Percentiles rank a stretch among this genome's conserved stretches.
phyloP scores from a whole-genome alignment of 2,329 filamentous ascomycete species.

The Aspergillus quadrilineatus region DNA sequence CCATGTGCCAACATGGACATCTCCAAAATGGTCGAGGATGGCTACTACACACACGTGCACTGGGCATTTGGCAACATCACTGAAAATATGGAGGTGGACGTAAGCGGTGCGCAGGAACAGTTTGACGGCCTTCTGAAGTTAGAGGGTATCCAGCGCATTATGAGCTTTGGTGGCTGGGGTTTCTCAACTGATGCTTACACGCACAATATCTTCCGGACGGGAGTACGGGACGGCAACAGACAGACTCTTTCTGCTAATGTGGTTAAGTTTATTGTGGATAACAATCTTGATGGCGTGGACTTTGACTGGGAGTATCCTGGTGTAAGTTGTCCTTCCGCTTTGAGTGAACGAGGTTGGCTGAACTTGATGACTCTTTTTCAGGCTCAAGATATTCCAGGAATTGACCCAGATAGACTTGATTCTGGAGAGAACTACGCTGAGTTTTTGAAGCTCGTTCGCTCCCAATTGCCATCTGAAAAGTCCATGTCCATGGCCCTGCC shows the following conservation, averaged over 20 bases:
- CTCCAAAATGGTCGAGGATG: not conserved
- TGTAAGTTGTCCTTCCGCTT: constrained; percentile 4
- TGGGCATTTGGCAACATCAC: constrained; percentile 40
- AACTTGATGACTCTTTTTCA: not conserved
- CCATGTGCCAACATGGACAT: constrained; percentile 32
- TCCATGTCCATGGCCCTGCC: constrained; percentile 28
- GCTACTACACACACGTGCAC: constrained; percentile 36
- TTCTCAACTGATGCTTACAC: constrained; percentile 40
- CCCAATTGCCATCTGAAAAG: constrained; percentile 17
- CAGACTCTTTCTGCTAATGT: constrained; percentile 30
- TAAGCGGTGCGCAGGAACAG: not conserved
- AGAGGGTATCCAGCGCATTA: constrained; percentile 21
- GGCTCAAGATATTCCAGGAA: constrained; percentile 34
- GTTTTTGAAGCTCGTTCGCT: constrained; percentile 28
- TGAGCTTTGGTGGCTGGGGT: constrained; percentile 48
- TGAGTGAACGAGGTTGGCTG: constrained; percentile 2
- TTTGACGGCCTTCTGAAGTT: not conserved
- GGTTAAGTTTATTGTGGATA: constrained; percentile 18
- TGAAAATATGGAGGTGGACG: constrained; percentile 25
- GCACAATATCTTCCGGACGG: constrained; percentile 40
- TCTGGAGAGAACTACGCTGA: constrained; percentile 36
- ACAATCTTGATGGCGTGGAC: constrained; percentile 15
- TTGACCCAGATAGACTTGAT: constrained; percentile 27
- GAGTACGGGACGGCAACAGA: constrained; percentile 18
- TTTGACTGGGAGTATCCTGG: too few species aligned